phyloP scores from a whole-genome alignment of 1,139 yeast genomes.

The Pneumocystis oryctolagi region DNA sequence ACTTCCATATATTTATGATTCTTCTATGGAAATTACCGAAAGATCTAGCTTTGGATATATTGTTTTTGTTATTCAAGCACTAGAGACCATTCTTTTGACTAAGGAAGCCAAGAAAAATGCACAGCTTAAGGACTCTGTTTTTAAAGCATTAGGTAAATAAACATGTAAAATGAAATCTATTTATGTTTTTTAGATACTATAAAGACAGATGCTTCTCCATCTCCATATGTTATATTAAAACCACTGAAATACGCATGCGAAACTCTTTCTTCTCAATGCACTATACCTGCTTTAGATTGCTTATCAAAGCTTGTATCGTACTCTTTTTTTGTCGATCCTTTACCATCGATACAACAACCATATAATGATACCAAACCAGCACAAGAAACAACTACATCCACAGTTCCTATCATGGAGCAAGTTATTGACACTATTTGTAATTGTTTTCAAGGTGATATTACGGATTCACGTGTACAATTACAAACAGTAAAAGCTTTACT shows the following conservation, averaged over 20 bases:
- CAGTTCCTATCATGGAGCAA: constrained; percentile 55
- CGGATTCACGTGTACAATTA: constrained; percentile 74
- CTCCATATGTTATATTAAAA: constrained; percentile 40
- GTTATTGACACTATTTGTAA: constrained; percentile 75
- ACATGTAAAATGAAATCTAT: constrained; percentile 4
- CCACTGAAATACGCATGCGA: constrained; percentile 48
- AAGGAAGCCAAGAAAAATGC: constrained; percentile 38
- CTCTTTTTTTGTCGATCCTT: constrained; percentile 41
- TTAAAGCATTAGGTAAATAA: constrained; percentile 29
- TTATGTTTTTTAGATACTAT: constrained; percentile 14
- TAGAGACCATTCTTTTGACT: constrained; percentile 32
- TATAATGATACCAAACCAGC: constrained; percentile 21
- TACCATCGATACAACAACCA: constrained; percentile 24
- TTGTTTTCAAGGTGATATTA: constrained; percentile 82
- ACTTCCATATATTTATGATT: neutral
- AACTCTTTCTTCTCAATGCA: constrained; percentile 36
- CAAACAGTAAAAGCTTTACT: constrained; percentile 86
- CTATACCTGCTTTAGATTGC: constrained; percentile 47
- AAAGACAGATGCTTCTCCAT: constrained; percentile 23
- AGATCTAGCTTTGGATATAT: constrained; percentile 13
- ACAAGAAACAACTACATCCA: constrained; percentile 38
- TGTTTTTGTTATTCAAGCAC: constrained; percentile 35
- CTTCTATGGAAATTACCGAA: neutral
- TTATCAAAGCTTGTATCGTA: constrained; percentile 52
- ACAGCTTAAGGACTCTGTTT: constrained; percentile 29